Percentiles rank a stretch among this genome's conserved stretches.
These are phyloP conservation scores for Fraxinus cuspidata DNA, from an alignment of 257 asterid genomes.

Conservation along the genomic window DNA sequence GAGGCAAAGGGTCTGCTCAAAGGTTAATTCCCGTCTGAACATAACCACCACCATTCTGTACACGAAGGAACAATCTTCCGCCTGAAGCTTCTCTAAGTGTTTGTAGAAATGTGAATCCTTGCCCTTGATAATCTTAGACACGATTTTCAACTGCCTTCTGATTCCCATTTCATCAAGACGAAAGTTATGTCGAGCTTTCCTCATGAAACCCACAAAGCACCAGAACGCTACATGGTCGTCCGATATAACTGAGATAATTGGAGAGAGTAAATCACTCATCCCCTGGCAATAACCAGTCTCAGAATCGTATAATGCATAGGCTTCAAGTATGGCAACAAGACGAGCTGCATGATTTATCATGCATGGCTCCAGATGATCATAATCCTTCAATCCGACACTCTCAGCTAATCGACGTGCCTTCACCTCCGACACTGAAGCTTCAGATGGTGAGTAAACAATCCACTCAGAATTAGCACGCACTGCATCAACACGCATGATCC, in stretches of 20 bases:
- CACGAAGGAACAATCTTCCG: constrained; percentile 93
- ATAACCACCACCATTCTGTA: constrained; percentile 92
- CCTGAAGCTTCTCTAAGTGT: constrained; percentile 86
- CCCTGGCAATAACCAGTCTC: constrained; percentile 97
- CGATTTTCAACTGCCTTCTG: constrained; percentile 62
- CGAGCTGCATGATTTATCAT: constrained; percentile 81
- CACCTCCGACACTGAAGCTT: constrained; percentile 58
- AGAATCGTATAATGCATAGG: constrained; percentile 75
- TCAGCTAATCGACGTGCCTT: constrained; percentile 67
- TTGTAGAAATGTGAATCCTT: constrained; percentile 78
- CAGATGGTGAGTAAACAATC: constrained; percentile 66
- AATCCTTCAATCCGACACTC: constrained; percentile 78
- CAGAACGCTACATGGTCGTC: constrained; percentile 80
- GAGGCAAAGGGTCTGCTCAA: constrained; percentile 82
- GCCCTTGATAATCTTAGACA: constrained; percentile 72
- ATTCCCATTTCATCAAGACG: constrained; percentile 93
- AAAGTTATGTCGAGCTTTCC: constrained; percentile 84
- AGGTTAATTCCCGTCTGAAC: constrained; percentile 75
- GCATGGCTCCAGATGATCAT: constrained; percentile 72
- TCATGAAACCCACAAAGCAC: constrained; percentile 96
- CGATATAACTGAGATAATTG: constrained; percentile 75
- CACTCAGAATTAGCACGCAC: constrained; percentile 80
- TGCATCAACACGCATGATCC: constrained; percentile 90
- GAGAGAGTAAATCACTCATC: constrained; percentile 92
- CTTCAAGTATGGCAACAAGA: constrained; percentile 82